Evolutionary conservation across 2,329 filamentous ascomycete genomes (phyloP).

Genomic region (Xylariaceae sp.): DNA sequence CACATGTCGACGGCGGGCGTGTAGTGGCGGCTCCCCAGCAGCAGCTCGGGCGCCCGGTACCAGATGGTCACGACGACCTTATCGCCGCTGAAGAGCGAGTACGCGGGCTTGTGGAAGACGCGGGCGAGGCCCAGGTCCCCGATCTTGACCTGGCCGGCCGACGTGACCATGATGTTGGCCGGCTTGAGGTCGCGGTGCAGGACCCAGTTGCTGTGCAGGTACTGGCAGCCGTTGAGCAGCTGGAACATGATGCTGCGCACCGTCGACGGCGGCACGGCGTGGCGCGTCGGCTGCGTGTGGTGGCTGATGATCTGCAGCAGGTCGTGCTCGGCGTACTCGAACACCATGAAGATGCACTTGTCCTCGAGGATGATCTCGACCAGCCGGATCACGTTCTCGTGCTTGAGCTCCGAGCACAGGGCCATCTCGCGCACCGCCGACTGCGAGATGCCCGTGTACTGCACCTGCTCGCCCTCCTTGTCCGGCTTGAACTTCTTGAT

Average conservation of each 20-base stretch:
- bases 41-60: constrained; percentile 92
- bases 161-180: constrained; percentile 98
- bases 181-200: constrained; percentile 95
- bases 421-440: constrained; percentile 97
- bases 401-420: constrained; percentile 82
- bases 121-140: constrained; percentile 89
- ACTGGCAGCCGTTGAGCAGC: constrained; percentile 87
- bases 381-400: constrained; percentile 82
- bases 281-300: constrained; percentile 81
- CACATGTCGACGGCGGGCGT: constrained; percentile 95
- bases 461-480: constrained; percentile 89
- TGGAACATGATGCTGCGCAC: constrained; percentile 95
- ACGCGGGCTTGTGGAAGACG: constrained; percentile 87
- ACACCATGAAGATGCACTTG: constrained; percentile 99
- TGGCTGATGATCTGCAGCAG: constrained; percentile 97
- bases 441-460: constrained; percentile 96
- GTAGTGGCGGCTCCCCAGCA: constrained; percentile 91
- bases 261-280: constrained; percentile 79
- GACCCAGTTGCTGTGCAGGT: constrained; percentile 94
- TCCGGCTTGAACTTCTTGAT: constrained; percentile 99
- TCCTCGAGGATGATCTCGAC: constrained; percentile 96
- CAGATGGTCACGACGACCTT: constrained; percentile 99
- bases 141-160: constrained; percentile 81
- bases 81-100: constrained; percentile 85
- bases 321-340: constrained; percentile 97